Percentiles rank a stretch among this genome's conserved stretches.
Evolutionary conservation across 1,284 basidiomycete species (phyloP).

Genomic region (Marasmius tenuissimus): DNA sequence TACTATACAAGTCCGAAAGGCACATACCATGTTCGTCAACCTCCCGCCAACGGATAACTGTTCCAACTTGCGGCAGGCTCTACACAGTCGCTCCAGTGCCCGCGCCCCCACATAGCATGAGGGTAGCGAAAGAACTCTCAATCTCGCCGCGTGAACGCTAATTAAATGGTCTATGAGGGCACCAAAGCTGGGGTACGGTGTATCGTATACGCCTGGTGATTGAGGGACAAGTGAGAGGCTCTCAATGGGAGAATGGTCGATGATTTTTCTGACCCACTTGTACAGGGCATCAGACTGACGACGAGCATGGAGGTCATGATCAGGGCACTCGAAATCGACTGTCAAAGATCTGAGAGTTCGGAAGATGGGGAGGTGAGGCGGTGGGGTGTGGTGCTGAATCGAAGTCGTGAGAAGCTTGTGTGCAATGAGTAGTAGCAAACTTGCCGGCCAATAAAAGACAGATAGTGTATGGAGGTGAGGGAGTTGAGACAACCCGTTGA

Average conservation of each 20-base stretch:
- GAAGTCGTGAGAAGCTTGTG: background rate
- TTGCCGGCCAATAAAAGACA: slow-evolving; percentile 3
- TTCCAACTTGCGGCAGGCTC: slow-evolving; percentile 25
- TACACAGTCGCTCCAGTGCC: slow-evolving; percentile 23
- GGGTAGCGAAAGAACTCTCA: slow-evolving; percentile 37
- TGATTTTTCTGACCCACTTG: slow-evolving; percentile 43
- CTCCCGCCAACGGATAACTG: slow-evolving; percentile 25
- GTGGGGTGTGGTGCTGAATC: slow-evolving; percentile 43
- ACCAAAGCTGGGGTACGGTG: slow-evolving; percentile 34
- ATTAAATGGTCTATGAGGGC: slow-evolving; percentile 42
- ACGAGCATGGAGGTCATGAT: slow-evolving; percentile 15
- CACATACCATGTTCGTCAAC: slow-evolving; percentile 27
- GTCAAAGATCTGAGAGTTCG: slow-evolving; percentile 38
- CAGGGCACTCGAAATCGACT: slow-evolving; percentile 28
- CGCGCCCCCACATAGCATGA: slow-evolving; percentile 31
- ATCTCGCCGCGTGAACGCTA: slow-evolving; percentile 31
- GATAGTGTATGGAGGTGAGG: slow-evolving; percentile 1
- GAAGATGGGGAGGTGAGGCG: slow-evolving; percentile 28
- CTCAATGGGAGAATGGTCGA: slow-evolving; percentile 38
- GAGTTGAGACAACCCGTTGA: slow-evolving; percentile 5
- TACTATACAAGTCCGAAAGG: background rate
- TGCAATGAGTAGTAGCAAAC: background rate
- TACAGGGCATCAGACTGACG: slow-evolving; percentile 35
- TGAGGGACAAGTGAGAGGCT: slow-evolving; percentile 31
- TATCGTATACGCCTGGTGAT: slow-evolving; percentile 9